Evolutionary conservation across 179 eudicot genomes (phyloP), one percentile per base, ranked within the genome.

Genomic region (Spergularia azorica): DNA sequence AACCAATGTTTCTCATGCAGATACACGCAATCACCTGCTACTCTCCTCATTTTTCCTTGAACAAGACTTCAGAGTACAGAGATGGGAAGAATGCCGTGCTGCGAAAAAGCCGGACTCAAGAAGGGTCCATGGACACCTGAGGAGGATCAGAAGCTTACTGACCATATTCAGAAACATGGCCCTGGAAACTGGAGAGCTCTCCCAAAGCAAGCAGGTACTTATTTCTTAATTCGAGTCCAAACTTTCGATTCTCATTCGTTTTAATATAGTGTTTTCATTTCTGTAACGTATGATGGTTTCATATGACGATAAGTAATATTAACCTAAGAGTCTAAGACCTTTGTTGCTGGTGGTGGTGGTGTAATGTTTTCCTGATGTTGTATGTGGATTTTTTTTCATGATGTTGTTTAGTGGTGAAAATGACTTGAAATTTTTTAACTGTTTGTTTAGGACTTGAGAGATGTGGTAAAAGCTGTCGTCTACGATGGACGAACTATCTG

Each of bases 401-500:
- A 39, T 43, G 20, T 67, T n/a, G 43, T 16, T 41, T 43, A 39
- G 48, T 39, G 20, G 8, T 46, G 4, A 17, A 17, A 17, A 11
- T 63, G 43, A 13, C 26, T 15, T 16, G 41, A 2, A 54, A 6
- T 6, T 57, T 36, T 39, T 18, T 52, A 65, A 0, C 14, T 20
- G 26, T 36, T 52, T 14, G 11, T 70, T 20, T 52, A 86, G 89
- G 89, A 15, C 82, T 86, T 51, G 76, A 81, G 39, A 79, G 89
- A 61, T 86, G 89, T 74, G 89, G 89, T 36, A 86, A 86, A 76
- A 84, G 89, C 68, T 84, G 89, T 48, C 78, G 88, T 2, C 68
- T 86, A 48, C 66, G 88, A 36, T 86, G 88, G 88, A 79, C 88
- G 0, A 86, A 86, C 71, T 83, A 86, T 57, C 78, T 81, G 9